Conservation (phyloP, 805 yeast species). For the Candida chilensis region DNA sequence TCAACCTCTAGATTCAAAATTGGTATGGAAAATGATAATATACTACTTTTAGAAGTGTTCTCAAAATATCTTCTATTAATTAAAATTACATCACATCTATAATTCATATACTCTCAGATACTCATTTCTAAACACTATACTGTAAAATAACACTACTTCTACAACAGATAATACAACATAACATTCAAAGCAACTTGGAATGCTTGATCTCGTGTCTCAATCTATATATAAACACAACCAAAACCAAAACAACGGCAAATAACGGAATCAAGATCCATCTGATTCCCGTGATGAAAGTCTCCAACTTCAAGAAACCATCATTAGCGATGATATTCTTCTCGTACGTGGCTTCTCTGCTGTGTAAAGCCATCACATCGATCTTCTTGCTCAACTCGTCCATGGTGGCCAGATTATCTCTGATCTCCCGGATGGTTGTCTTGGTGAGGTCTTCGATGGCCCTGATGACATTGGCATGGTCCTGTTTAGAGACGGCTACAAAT, state of each 20-base stretch:
- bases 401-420: slow-evolving; percentile 26
- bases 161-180: no score
- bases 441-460: slow-evolving; percentile 19
- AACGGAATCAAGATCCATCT: slow-evolving; percentile 33
- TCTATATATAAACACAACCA: slow-evolving; percentile 39
- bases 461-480: slow-evolving; percentile 22
- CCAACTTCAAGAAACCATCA: slow-evolving; percentile 1
- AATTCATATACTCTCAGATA: no score
- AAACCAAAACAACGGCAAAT: slow-evolving; percentile 23
- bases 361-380: slow-evolving; percentile 28
- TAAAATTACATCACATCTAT: no score
- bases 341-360: slow-evolving; percentile 24
- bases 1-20: no score
- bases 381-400: slow-evolving; percentile 22
- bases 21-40: no score
- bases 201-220: slow-evolving; percentile 57
- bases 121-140: no score
- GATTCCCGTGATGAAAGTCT: slow-evolving; percentile 8
- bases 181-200: slow-evolving; percentile 42
- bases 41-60: no score
- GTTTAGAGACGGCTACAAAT: slow-evolving; percentile 11
- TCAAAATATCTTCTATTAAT: no score
- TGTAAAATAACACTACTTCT: no score
- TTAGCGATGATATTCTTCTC: slow-evolving; percentile 10
- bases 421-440: slow-evolving; percentile 28